Evolutionary conservation across 768 basidiomycete genomes (phyloP), one percentile per base, ranked within the genome.

Genomic region (Xanthoconium stramineum): DNA sequence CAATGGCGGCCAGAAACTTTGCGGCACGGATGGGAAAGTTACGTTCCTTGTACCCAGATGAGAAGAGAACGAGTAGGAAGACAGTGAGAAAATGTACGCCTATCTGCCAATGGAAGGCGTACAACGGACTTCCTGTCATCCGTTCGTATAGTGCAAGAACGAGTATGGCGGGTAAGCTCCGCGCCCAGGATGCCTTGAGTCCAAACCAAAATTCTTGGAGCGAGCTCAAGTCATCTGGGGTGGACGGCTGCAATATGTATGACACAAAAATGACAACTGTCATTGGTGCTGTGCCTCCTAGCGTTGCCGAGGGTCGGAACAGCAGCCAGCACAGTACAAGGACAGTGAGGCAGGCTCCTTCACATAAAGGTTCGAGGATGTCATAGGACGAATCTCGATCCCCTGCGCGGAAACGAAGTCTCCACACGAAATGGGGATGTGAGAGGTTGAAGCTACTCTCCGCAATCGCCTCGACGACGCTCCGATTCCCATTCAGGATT

Each of bases 371-470:
- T 8, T 38, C 29, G 11, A 53, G 13, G 9, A 12, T 4, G 10
- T 24, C 6, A 14, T n/a, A 11, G 15, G 17, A 5, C 14, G 13
- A 47, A 19, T 40, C 11, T 8, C 6, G 38, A n/a, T 39, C n/a
- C 10, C 19, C 38, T 24, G 24, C 24, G 24, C 24, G 24, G 24
- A 24, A 24, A 24, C 24, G 24, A 24, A 24, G 7, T 39, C 17
- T n/a, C 17, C 6, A 15, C 38, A 39, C n/a, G 8, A n/a, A 39
- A 15, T 24, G 24, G 24, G 24, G 24, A 24, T 24, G 24, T 4
- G 39, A 51, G 19, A 50, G 35, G 14, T 14, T 47, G 39, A 57
- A 54, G 5, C 45, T 19, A n/a, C 52, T n/a, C 28, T 54, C 49
- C 6, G 45, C 19, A 33, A 57, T 43, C 6, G 56, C 42, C 24